Evolutionary conservation across 2,329 filamentous ascomycete genomes (phyloP).

Genomic region (Clonostachys chloroleuca): DNA sequence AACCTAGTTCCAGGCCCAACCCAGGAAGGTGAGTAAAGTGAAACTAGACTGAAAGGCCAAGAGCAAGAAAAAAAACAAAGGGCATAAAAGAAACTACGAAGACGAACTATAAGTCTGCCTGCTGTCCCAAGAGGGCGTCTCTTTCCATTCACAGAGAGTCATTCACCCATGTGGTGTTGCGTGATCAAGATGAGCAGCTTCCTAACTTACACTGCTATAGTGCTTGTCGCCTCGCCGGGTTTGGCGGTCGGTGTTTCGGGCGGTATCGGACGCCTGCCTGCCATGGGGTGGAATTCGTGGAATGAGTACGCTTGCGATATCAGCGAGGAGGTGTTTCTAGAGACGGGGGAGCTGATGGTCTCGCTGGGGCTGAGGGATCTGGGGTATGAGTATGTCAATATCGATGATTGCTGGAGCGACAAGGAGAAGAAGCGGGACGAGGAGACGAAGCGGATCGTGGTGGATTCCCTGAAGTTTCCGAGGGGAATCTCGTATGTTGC

Average conservation of each 20-base stretch:
- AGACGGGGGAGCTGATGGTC: slow-evolving; percentile 39
- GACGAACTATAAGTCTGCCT: too few relatives aligned
- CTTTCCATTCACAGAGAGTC: too few relatives aligned
- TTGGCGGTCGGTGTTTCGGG: not conserved
- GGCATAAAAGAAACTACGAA: too few relatives aligned
- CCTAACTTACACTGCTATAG: slow-evolving; percentile 51
- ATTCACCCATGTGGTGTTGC: too few relatives aligned
- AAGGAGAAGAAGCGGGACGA: slow-evolving; percentile 30
- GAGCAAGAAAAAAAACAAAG: too few relatives aligned
- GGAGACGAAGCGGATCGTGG: slow-evolving; percentile 33
- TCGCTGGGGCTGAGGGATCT: slow-evolving; percentile 43
- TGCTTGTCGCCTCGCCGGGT: slow-evolving; percentile 14
- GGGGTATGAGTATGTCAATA: slow-evolving; percentile 55
- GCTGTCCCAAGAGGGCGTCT: too few relatives aligned
- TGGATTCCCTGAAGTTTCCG: slow-evolving; percentile 49
- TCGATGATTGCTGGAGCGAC: slow-evolving; percentile 59
- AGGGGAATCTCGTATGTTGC: slow-evolving; percentile 51
- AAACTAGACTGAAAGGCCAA: too few relatives aligned
- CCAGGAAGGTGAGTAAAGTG: too few relatives aligned
- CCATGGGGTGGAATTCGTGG: slow-evolving; percentile 47
- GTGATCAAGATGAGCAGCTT: slow-evolving; percentile 34
- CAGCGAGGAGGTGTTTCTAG: slow-evolving; percentile 40
- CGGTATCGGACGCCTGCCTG: slow-evolving; percentile 18
- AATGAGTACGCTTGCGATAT: slow-evolving; percentile 48
- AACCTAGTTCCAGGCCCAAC: too few relatives aligned